phyloP scores from a whole-genome alignment of 805 yeast genomes.

The Martiniozyma abietophila region DNA sequence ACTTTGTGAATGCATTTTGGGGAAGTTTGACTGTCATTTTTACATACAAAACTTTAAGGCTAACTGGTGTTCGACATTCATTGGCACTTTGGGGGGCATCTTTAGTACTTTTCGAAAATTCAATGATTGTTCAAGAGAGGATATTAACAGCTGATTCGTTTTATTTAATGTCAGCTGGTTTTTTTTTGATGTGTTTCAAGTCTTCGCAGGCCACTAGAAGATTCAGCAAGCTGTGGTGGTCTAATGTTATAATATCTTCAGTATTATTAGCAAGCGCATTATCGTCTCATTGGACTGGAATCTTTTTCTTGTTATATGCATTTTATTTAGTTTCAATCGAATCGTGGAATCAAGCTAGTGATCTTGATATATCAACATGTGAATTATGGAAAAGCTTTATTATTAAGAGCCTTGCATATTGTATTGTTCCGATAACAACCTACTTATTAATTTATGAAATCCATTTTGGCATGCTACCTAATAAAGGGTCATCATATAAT shows the following conservation, averaged over 20 bases:
- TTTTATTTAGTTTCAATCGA: constrained; percentile 25
- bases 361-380: constrained; percentile 37
- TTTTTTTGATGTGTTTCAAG: constrained; percentile 31
- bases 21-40: constrained; percentile 47
- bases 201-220: constrained; percentile 27
- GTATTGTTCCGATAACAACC: constrained; percentile 47
- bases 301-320: constrained; percentile 33
- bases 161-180: constrained; percentile 34
- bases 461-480: constrained; percentile 42
- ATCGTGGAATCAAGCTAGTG: constrained; percentile 66
- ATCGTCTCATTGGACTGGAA: constrained; percentile 65
- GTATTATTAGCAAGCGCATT: constrained; percentile 43
- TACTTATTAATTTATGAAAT: constrained; percentile 49
- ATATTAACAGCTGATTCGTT: constrained; percentile 38
- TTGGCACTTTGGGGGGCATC: constrained; percentile 43
- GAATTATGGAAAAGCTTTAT: constrained; percentile 32
- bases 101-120: constrained; percentile 53
- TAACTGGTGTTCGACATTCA: constrained; percentile 41
- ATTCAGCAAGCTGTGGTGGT: constrained; percentile 44
- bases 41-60: constrained; percentile 45
- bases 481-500: constrained; percentile 51
- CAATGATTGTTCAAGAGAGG: constrained; percentile 54
- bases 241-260: constrained; percentile 39
- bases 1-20: constrained; percentile 46
- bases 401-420: constrained; percentile 32